Evolutionary conservation across 2,329 filamentous ascomycete species (phyloP).

Genomic region (Cadophora malorum): DNA sequence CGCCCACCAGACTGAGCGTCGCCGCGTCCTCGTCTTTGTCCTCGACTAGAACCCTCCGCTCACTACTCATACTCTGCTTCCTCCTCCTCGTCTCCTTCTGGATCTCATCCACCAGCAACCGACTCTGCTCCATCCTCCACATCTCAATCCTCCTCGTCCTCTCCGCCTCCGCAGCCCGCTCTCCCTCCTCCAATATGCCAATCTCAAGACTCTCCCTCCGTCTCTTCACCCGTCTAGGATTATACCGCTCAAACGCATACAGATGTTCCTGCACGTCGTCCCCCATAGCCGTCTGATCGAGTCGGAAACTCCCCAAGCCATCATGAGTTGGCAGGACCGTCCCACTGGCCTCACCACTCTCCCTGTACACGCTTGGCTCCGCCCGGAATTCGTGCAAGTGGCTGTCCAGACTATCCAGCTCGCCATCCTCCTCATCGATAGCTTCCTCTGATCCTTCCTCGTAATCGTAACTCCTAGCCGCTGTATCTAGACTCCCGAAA

Average conservation of each 20-base stretch:
- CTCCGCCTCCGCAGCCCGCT: slow-evolving; percentile 69
- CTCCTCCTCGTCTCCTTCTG: slow-evolving; percentile 81
- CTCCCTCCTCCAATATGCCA: slow-evolving; percentile 56
- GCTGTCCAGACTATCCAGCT: slow-evolving; percentile 92
- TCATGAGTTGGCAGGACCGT: slow-evolving; percentile 90
- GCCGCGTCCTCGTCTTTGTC: slow-evolving; percentile 45
- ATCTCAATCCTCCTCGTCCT: slow-evolving; percentile 84
- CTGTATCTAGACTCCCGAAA: slow-evolving; percentile 77
- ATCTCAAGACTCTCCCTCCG: slow-evolving; percentile 60
- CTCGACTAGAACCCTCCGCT: slow-evolving; percentile 44
- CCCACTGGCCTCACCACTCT: slow-evolving; percentile 33
- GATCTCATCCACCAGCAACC: slow-evolving; percentile 84
- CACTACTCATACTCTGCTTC: slow-evolving; percentile 64
- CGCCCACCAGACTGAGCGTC: slow-evolving; percentile 41
- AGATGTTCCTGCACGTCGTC: slow-evolving; percentile 78
- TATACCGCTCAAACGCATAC: slow-evolving; percentile 88
- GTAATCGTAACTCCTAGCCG: slow-evolving; percentile 64
- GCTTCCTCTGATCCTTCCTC: slow-evolving; percentile 63
- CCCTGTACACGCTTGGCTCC: slow-evolving; percentile 48
- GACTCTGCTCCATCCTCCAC: slow-evolving; percentile 92
- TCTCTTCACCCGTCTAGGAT: slow-evolving; percentile 69
- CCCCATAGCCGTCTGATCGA: slow-evolving; percentile 61
- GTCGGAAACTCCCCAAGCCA: slow-evolving; percentile 83
- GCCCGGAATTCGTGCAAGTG: slow-evolving; percentile 88
- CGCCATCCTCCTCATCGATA: slow-evolving; percentile 72